Conservation (phyloP, 225 moss, liverwort and hornwort genomes). For the Pseudisothecium myosuroides region DNA sequence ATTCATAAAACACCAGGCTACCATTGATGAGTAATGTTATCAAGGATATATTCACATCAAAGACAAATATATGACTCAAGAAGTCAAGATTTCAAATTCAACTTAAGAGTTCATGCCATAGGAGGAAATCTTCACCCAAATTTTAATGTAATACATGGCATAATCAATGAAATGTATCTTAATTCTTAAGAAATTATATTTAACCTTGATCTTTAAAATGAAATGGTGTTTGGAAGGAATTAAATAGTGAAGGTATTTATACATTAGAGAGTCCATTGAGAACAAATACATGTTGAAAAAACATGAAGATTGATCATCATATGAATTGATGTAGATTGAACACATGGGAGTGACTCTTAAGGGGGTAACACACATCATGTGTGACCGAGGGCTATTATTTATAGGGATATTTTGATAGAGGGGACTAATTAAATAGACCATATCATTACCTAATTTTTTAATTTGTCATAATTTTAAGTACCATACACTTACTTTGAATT, state of each 20-base stretch:
- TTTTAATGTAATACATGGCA: background rate
- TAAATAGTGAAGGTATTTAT: background rate
- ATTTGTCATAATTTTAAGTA: too few species aligned
- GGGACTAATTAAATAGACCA: too few species aligned
- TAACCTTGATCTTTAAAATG: background rate
- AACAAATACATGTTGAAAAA: background rate
- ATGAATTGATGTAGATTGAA: background rate
- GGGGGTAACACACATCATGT: too few species aligned
- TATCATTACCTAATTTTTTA: too few species aligned
- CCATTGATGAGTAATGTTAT: background rate
- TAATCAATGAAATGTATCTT: background rate
- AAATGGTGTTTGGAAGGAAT: background rate
- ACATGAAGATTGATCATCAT: background rate
- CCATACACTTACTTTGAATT: too few species aligned
- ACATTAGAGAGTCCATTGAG: background rate
- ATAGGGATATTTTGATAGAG: too few species aligned
- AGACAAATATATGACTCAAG: background rate
- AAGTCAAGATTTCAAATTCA: background rate
- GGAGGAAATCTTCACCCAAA: background rate
- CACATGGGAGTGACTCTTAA: too few species aligned
- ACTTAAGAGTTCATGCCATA: too few species aligned
- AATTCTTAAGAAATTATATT: background rate
- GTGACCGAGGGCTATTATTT: too few species aligned
- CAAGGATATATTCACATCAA: background rate
- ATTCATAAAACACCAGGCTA: fast-evolving